Evolutionary conservation across 192 early-diverging fungal species (phyloP).

Genomic region (Podila verticillata): DNA sequence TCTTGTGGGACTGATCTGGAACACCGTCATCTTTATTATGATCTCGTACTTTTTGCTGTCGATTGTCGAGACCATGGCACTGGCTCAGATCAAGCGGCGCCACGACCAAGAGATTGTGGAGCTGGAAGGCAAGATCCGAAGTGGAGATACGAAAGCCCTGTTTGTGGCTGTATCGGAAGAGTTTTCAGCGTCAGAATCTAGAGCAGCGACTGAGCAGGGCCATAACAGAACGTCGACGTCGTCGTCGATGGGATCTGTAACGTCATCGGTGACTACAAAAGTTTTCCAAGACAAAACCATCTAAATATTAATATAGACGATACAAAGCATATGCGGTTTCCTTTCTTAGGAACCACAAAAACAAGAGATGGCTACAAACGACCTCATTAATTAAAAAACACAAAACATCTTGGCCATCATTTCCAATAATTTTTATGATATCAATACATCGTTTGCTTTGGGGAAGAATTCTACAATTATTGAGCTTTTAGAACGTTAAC

Average conservation of each 20-base stretch:
- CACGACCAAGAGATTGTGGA: constrained; percentile 55
- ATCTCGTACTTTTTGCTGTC: constrained; percentile 86
- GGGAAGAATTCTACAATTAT: too few species aligned
- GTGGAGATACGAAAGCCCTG: constrained; percentile 28
- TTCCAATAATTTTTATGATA: neutral
- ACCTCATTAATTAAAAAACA: too few species aligned
- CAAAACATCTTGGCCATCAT: too few species aligned
- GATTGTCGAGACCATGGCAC: constrained; percentile 85
- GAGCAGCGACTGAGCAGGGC: neutral
- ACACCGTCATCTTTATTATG: constrained; percentile 81
- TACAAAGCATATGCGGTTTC: neutral
- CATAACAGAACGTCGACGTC: neutral
- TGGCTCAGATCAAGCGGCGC: constrained; percentile 71
- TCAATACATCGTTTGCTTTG: neutral
- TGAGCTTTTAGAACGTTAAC: constrained; percentile 21
- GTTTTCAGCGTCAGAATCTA: constrained; percentile 16
- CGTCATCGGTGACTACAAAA: neutral
- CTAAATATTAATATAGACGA: too few species aligned
- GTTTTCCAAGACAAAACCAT: neutral
- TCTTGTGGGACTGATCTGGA: constrained; percentile 78
- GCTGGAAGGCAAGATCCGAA: constrained; percentile 48
- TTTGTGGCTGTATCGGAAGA: constrained; percentile 38
- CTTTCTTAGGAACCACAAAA: neutral
- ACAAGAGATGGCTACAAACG: neutral
- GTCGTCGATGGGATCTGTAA: neutral